Conservation (phyloP, 805 yeast genomes). For the Ogataea dorogensis region DNA sequence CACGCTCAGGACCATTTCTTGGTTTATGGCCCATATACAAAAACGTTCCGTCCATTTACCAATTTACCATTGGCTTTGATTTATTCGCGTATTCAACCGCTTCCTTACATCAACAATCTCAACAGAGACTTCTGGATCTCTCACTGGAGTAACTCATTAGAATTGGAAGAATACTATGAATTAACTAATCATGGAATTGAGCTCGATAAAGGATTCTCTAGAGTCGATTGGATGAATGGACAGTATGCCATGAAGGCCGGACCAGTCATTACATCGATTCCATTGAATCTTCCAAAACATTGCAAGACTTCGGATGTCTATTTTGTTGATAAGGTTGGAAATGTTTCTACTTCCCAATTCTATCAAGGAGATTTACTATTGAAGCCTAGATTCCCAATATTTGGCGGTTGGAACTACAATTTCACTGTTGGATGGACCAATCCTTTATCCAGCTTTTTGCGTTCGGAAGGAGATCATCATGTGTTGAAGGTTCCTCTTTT, state of each 20-base stretch:
- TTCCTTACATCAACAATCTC: conserved; percentile 57
- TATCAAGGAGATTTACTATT: conserved; percentile 49
- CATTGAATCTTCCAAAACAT: conserved; percentile 49
- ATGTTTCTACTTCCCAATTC: conserved; percentile 73
- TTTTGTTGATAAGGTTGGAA: conserved; percentile 87
- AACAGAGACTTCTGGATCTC: conserved; percentile 86
- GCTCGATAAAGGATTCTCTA: conserved; percentile 68
- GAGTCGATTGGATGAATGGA: conserved; percentile 72
- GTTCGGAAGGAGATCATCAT: conserved; percentile 47
- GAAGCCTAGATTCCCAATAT: conserved; percentile 88
- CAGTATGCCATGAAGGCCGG: conserved; percentile 49
- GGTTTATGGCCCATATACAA: conserved; percentile 54
- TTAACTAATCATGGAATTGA: conserved; percentile 72
- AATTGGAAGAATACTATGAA: conserved; percentile 86
- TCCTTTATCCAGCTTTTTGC: conserved; percentile 52
- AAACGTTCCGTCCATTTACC: conserved; percentile 43
- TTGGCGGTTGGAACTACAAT: conserved; percentile 95
- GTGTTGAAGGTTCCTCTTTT: conserved; percentile 68
- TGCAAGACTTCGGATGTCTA: conserved; percentile 58
- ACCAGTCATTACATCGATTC: conserved; percentile 61
- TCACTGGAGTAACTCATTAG: conserved; percentile 69
- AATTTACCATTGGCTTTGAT: conserved; percentile 50
- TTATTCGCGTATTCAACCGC: conserved; percentile 65
- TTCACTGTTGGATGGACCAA: conserved; percentile 94
- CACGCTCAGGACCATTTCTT: conserved; percentile 38